Evolutionary conservation across 352 stramenopile genomes (phyloP), one percentile per base, ranked within the genome.

Genomic region (Elongisporangium senticosum): DNA sequence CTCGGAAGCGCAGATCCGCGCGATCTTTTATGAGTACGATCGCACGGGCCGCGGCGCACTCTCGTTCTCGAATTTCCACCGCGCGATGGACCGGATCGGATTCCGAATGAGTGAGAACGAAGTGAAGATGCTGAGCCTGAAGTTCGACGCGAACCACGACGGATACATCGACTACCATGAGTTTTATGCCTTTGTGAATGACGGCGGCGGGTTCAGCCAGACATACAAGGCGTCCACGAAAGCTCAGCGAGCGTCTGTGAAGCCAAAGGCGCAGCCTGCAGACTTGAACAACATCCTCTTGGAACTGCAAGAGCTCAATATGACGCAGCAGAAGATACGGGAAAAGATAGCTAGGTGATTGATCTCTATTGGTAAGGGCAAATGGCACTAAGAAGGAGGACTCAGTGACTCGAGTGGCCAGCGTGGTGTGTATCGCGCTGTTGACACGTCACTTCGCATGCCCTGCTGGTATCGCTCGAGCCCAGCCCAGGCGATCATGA

Each of bases 401-500:
- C 28, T 56, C 19, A 95, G 64, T 7, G 71, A 69, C 55, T 93
- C 74, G 3, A 95, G 74, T 21, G 83, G 81, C 85, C 85, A 95
- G 14, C 83, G 83, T 11, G 85, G 85, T 19, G 75, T 67, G 67
- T 95, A 95, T 22, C 83, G 80, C 40, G 75, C 74, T 7, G 55
- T 58, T 11, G 65, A 50, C 0, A 74, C 68, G 14, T 93, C 78
- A 56, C 72, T 88, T 2, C 83, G 82, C 63, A 83, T 77, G 22
- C 79, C 81, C 4, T 60, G 62, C 7, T 54, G 40, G 59, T 89
- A 79, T 22, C 77, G 69, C 61, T 96, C 83, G 13, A 93, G 69
- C 6, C 91, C 96, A 7, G 96, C 90, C 96, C 95, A 99, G 2
- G 97, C 96, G 51, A 98, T 76, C 93, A 98, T 98, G 22, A 97